phyloP scores from a whole-genome alignment of 306 rosid species.

The Lathyrus tuberosus region DNA sequence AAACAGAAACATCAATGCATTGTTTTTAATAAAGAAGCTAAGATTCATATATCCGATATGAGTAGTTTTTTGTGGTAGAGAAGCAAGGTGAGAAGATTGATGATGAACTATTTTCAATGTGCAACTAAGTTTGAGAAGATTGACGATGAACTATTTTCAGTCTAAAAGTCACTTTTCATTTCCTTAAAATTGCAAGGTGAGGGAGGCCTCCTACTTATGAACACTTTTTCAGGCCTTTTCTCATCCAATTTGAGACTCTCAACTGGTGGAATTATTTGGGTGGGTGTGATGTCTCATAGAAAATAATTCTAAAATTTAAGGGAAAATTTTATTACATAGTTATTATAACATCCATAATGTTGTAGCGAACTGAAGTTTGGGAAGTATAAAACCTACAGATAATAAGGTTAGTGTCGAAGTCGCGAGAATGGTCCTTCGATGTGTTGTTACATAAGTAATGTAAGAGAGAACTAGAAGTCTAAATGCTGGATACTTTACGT shows the following conservation, averaged over 20 bases:
- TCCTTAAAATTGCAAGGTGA: no score
- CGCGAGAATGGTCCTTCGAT: background rate
- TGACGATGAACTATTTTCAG: constrained; percentile 23
- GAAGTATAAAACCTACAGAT: background rate
- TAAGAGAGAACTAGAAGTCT: background rate
- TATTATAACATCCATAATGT: background rate
- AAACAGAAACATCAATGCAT: no score
- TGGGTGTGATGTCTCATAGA: background rate
- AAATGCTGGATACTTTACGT: no score
- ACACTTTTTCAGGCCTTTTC: no score
- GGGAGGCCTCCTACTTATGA: no score
- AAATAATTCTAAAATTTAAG: background rate
- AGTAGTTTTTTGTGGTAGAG: no score
- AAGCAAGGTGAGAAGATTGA: no score
- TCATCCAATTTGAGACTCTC: no score
- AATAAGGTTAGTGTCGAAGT: background rate
- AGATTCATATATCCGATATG: no score
- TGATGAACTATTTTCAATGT: no score
- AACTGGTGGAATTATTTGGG: no score
- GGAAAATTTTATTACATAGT: background rate
- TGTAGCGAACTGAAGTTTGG: background rate
- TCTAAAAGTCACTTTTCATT: constrained; percentile 19
- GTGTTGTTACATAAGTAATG: background rate
- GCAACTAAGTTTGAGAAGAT: constrained; percentile 9
- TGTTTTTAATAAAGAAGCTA: no score